Evolutionary conservation across 768 basidiomycete species (phyloP), one percentile per base, ranked within the genome.

Genomic region (Suillus alpinus): DNA sequence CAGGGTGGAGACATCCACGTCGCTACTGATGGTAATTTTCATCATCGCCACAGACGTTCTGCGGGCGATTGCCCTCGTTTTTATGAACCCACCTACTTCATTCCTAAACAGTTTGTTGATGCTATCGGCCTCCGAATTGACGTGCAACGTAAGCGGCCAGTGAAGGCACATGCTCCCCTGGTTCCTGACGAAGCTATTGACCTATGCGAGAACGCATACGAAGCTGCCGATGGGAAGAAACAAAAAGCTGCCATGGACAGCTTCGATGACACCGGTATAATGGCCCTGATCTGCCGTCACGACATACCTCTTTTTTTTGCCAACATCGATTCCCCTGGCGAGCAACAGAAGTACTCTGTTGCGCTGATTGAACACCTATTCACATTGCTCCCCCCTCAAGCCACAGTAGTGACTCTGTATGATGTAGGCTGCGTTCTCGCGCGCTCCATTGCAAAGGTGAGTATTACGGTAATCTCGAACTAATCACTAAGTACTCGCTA

Each of bases 301-400:
- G 73, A 77, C 47, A 71, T 76, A 9, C 71, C 73, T 0, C 56
- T 79, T 1, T 37, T 75, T 32, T 59, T 77, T 2, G 73, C 74
- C 18, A 78, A 82, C 56, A 77, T 81, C 16, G 71, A 76, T 59
- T 67, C 75, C 0, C 68, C 76, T n/a, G 76, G 78, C 6, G 73
- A 79, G 56, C 65, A 77, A 58, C 75, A 79, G 58, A 71, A 77
- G 3, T 80, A 75, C 62, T 68, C 70, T n/a, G 65, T 80, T 2
- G 66, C 76, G 0, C 65, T 79, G 0, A 62, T 80, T 2, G 59
- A 73, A 31, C 63, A 72, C 23, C 60, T 78, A 1, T 72, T 69
- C 50, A 55, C 58, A 0, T 53, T 70, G 0, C 53, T 80, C 1
- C 80, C 78, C 0, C 23, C 59, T 0, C 1, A 62, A 0, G 67